phyloP scores from a whole-genome alignment of 139 green algal genomes.

The Pleodorina starrii region DNA sequence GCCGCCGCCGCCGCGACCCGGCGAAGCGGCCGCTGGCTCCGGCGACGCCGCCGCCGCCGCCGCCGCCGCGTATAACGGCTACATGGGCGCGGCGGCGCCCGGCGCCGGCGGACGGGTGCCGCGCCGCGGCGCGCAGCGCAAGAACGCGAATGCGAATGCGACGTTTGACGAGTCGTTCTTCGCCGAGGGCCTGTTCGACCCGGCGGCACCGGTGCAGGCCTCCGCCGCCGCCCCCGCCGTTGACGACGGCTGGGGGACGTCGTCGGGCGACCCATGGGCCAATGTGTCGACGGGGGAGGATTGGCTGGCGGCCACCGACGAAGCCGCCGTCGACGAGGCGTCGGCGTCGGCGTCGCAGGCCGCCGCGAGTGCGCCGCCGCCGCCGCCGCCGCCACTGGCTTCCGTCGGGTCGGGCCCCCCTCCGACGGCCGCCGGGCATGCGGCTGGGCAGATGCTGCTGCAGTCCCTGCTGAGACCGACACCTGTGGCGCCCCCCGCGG shows the following conservation, averaged over 20 bases:
- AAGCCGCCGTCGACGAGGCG: not conserved
- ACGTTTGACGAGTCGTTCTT: conserved; percentile 29
- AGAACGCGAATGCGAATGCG: too few species aligned
- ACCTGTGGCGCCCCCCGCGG: not conserved
- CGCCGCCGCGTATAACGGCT: not conserved
- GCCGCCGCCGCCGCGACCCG: not conserved
- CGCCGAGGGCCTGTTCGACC: not conserved
- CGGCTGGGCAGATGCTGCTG: not conserved
- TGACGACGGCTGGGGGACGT: conserved; percentile 8
- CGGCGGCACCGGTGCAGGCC: not conserved
- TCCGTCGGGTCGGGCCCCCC: not conserved
- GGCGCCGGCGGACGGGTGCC: too few species aligned
- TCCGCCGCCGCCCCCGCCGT: not conserved
- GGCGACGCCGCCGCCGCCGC: not conserved
- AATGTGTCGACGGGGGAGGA: not conserved
- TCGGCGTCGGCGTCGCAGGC: not conserved
- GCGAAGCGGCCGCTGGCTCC: not conserved
- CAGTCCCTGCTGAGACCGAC: conserved; percentile 25
- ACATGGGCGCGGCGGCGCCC: not conserved
- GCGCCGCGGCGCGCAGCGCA: not conserved
- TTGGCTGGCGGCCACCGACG: not conserved
- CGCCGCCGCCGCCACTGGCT: not conserved
- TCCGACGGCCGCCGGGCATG: not conserved
- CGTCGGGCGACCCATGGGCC: conserved; percentile 3
- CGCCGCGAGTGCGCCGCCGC: not conserved